Evolutionary conservation across 2,329 filamentous ascomycete species (phyloP), one percentile per base, ranked within the genome.

Genomic region (Cladosporium sp.): DNA sequence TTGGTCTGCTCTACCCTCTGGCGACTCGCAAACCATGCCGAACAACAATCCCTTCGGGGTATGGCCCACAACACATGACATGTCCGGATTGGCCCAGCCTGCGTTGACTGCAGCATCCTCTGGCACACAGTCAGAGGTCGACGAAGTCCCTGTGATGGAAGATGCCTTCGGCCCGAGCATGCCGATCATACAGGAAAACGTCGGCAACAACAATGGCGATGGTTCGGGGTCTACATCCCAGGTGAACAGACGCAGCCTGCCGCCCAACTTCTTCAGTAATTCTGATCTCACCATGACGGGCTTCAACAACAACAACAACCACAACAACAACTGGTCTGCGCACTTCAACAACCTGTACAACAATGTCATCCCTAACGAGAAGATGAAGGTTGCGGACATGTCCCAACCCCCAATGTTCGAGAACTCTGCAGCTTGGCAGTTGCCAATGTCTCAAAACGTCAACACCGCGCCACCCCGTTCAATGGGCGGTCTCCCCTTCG

Each of bases 71-170:
- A 53, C 51, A 33, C 36, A 48, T 13, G 62, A 65, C 30, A 48
- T 35, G 16, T 56, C 52, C 20, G 55, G 52, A 46, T 27, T 58
- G 33, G 55, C 57, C n/a, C 66, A 69, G 53, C 66, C 66, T 43
- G 66, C 66, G 13, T 53, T 69, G 53, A 67, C 66, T 22, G 61
- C 64, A 36, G 62, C 64, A n/a, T 69, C 66, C 7, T 68, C 66
- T 16, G 64, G 63, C n/a, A 67, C 65, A 4, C 62, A 66, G 43
- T 69, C 66, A 15, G 66, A 69, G 40, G 56, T 67, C 27, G 66
- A 68, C 41, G 66, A 69, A 47, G 57, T 66, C 13, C 62, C 65
- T n/a, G 53, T 54, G 6, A 59, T 62, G 43, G 64, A 68, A 39
- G 66, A 68, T 15, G 40, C 59, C 8, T 62, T 59, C 48, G 56